Evolutionary conservation across 129 eudicot genomes (phyloP), one percentile per base, ranked within the genome.

Genomic region (Escallonia herrerae): DNA sequence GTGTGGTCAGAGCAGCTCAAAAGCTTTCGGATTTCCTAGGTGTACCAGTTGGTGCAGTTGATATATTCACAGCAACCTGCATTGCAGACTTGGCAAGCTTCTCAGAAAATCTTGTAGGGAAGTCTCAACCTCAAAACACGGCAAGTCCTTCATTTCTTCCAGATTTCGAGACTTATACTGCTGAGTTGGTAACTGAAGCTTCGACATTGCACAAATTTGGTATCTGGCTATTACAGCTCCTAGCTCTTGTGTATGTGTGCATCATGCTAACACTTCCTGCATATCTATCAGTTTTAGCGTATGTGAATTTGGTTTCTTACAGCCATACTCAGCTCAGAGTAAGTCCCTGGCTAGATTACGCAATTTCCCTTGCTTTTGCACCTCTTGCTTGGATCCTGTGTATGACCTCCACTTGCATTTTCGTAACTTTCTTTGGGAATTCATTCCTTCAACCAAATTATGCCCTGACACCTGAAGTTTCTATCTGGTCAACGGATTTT

Each of bases 1-100:
- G 96, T 11, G 96, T 89, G 42, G 96, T 89, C 12, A 74, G 96
- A 73, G 96, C 96, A 75, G 87, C 96, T 54, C 94, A 85, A 53
- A 89, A 85, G 77, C 96, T 89, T 63, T 89, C 96, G 1, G 90
- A 80, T 85, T 89, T 85, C 49, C 87, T 89, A 0, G 90, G 96
- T 33, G 94, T 80, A 15, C 96, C 85, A 7, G 83, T 89, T 42
- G 96, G 94, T 15, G 96, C 96, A 46, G 85, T 89, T 51, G 96
- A 89, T 59, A 87, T 89, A 52, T 89, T 89, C 69, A 85, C 94
- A 6, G 90, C 96, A 46, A 85, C 90, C 38, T 80, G 90, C 78
- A 89, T 89, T 47, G 75, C 79, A n/a, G 96, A 89, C 67, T 69
- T 89, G 75, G 96, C 94, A 40, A 74, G 68, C 68, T 89, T 89